Percentiles rank a stretch among this genome's conserved stretches.
Conservation (phyloP, 495 filamentous ascomycete species). For the Penicillium cinerascens region DNA sequence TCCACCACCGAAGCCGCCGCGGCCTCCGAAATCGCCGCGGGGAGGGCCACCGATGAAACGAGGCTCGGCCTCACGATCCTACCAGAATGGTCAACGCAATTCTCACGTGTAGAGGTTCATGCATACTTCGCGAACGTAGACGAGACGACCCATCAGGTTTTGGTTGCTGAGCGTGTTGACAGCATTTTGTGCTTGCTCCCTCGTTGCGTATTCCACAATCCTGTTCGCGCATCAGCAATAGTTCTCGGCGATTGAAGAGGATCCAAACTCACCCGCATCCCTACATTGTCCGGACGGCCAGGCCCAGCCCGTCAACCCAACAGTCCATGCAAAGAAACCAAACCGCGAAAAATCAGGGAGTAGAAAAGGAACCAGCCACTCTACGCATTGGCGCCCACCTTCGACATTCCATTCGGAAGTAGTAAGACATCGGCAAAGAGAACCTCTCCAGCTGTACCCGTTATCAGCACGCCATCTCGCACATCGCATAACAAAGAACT, state of each 20-base stretch:
- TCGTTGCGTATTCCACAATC: slow-evolving; percentile 99
- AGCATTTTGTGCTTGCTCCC: slow-evolving; percentile 97
- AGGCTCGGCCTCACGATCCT: slow-evolving; percentile 96
- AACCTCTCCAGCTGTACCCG: slow-evolving; percentile 82
- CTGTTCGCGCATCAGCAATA: slow-evolving; percentile 49
- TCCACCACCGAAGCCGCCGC: slow-evolving; percentile 41
- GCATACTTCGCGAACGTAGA: slow-evolving; percentile 95
- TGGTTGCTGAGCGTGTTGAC: slow-evolving; percentile 98
- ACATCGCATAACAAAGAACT: slow-evolving; percentile 25
- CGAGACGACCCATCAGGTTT: slow-evolving; percentile 94
- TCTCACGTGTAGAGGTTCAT: background rate
- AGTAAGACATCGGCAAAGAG: slow-evolving; percentile 99
- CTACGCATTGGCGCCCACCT: slow-evolving; percentile 97
- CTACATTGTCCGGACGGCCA: slow-evolving; percentile 88
- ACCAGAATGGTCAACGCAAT: background rate
- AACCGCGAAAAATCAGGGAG: slow-evolving; percentile 39
- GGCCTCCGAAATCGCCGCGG: slow-evolving; percentile 62
- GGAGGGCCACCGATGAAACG: slow-evolving; percentile 77
- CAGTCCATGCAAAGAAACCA: slow-evolving; percentile 76
- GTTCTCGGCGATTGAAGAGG: background rate
- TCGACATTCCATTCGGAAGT: slow-evolving; percentile 99
- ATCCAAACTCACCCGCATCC: slow-evolving; percentile 89
- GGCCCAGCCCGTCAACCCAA: slow-evolving; percentile 99
- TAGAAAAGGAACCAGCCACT: slow-evolving; percentile 75
- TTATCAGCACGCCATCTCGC: background rate